Evolutionary conservation across 2,329 filamentous ascomycete species (phyloP), one percentile per base, ranked within the genome.

Genomic region (Botrytis galanthina): DNA sequence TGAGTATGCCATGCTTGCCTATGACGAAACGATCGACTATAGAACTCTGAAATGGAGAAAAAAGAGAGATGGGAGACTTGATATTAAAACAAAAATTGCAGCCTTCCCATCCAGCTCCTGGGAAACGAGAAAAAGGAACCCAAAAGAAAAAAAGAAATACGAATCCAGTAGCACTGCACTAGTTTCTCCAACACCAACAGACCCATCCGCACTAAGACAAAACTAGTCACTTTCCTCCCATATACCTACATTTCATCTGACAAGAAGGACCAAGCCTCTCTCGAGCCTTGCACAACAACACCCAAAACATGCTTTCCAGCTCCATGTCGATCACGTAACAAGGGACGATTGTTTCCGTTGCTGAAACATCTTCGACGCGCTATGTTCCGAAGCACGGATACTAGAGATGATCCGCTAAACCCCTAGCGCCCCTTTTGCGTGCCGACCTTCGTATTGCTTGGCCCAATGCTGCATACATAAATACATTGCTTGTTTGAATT

Each of bases 1-100:
- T 48, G 71, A 48, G 48, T 69, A 72, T n/a, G 63, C 51, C 71
- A 72, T 72, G 14, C 18, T 69, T 61, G 63, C n/a, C 26, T 32
- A 46, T 29, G 7, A 20, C 22, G 32, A 16, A 71, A 71, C 59
- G 57, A 71, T 71, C 44, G 44, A 39, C 44, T 4, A 18, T 32
- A 37, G 32, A 44, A 46, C 16, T 35, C 0, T 69, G 18, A 12
- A n/a, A 35, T 44, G 51, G 4, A 46, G 12, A 61, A 37, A 39
- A 39, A 22, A n/a, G 29, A 62, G 35, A 32, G 35, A 22, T 44
- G 66, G 48, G 66, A 39, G 66, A 32, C 48, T 32, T 32, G n/a
- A 32, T 42, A 69, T n/a, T 69, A 57, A 48, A 57, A 44, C 39
- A 57, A 32, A 51, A 54, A 26, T 54, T 26, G 12, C 54, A 3